Conservation (phyloP, 2,329 filamentous ascomycete genomes). For the Pseudopithomyces chartarum region DNA sequence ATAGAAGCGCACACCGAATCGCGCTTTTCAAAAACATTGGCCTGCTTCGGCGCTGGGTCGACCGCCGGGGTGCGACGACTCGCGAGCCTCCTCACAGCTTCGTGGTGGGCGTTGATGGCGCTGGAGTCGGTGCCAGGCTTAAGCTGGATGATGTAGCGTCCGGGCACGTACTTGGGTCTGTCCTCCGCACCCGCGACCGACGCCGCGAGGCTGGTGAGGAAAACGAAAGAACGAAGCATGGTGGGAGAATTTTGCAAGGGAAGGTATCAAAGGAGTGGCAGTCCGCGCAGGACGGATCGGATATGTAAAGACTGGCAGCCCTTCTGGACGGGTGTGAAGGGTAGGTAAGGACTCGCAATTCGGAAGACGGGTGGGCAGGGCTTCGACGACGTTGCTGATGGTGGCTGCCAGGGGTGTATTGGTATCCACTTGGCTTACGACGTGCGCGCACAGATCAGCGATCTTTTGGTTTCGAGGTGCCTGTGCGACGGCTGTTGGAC, state of each 20-base stretch:
- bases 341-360: not conserved
- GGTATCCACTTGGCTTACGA: constrained; percentile 4
- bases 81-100: constrained; percentile 16
- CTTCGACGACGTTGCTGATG: not conserved
- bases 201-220: not conserved
- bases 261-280: not conserved
- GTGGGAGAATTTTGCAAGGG: too few species aligned
- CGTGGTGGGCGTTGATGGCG: constrained; percentile 16
- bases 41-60: not conserved
- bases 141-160: constrained; percentile 49
- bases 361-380: not conserved
- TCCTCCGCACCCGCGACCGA: not conserved
- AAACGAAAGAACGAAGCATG: constrained; percentile 3
- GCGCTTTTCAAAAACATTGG: not conserved
- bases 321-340: not conserved
- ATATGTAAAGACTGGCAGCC: not conserved
- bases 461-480: not conserved
- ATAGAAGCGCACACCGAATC: not conserved
- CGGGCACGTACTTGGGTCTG: constrained; percentile 22
- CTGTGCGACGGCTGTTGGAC: not conserved
- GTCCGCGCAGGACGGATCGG: not conserved
- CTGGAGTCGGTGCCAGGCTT: constrained; percentile 28
- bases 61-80: constrained; percentile 7
- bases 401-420: not conserved
- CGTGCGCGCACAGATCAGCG: not conserved